These are phyloP conservation scores for Phlegmacium glaucopus DNA, from an alignment of 768 basidiomycete species.

Conservation along the genomic window DNA sequence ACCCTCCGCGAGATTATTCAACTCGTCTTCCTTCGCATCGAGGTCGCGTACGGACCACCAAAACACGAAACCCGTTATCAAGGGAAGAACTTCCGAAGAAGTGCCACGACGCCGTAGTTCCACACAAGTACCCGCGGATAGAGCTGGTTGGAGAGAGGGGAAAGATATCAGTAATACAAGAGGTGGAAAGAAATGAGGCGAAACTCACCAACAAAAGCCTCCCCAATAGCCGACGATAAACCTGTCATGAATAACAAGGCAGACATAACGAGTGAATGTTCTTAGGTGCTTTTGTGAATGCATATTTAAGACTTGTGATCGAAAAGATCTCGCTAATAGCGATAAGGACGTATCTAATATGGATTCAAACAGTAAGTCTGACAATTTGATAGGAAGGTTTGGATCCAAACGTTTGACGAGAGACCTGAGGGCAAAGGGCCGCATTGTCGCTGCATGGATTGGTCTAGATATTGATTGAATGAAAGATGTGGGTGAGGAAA, in stretches of 20 bases:
- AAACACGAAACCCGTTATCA: slow-evolving; percentile 50
- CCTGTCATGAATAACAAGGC: slow-evolving; percentile 60
- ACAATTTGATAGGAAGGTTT: slow-evolving; percentile 29
- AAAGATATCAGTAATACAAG: too few relatives aligned
- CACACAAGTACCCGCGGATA: slow-evolving; percentile 73
- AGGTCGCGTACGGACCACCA: slow-evolving; percentile 52
- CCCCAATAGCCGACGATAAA: slow-evolving; percentile 58
- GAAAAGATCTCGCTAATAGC: slow-evolving; percentile 76
- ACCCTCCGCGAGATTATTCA: slow-evolving; percentile 46
- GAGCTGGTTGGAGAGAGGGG: slow-evolving; percentile 31
- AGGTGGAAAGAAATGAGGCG: not conserved
- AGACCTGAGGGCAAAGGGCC: slow-evolving; percentile 46
- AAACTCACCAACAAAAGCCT: slow-evolving; percentile 66
- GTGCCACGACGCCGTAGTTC: slow-evolving; percentile 66
- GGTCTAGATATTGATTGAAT: slow-evolving; percentile 20
- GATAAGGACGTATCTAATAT: slow-evolving; percentile 66
- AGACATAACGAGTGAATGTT: slow-evolving; percentile 86
- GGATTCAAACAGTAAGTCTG: not conserved
- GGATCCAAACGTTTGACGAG: slow-evolving; percentile 74
- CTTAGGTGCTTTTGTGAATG: slow-evolving; percentile 87
- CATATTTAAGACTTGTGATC: slow-evolving; percentile 83
- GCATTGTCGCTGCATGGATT: slow-evolving; percentile 55
- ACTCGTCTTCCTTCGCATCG: slow-evolving; percentile 57
- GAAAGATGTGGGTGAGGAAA: not conserved
- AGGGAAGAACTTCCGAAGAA: slow-evolving; percentile 54